Conservation (phyloP, 768 basidiomycete species). For the Boletus vinaceobasis region DNA sequence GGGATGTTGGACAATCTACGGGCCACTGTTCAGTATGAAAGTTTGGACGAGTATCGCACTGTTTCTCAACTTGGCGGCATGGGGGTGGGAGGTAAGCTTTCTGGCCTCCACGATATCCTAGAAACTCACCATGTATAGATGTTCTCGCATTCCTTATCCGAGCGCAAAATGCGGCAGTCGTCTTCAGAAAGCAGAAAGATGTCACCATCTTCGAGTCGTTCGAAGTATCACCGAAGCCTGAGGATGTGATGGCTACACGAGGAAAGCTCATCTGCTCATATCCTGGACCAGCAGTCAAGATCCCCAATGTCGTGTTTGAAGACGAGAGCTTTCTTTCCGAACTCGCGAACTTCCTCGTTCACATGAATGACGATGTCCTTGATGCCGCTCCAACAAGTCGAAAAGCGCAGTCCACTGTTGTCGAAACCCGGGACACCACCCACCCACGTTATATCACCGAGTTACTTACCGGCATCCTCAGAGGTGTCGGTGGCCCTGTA, state of each 20-base stretch:
- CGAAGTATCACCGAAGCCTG: constrained; percentile 39
- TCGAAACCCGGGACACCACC: constrained; percentile 39
- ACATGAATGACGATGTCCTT: neutral
- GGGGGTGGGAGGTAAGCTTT: constrained; percentile 15
- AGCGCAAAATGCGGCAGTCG: constrained; percentile 47
- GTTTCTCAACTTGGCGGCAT: constrained; percentile 19
- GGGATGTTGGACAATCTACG: constrained; percentile 31
- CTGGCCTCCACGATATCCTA: neutral
- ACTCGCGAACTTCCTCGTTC: constrained; percentile 36
- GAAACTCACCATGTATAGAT: constrained; percentile 26
- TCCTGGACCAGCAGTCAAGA: constrained; percentile 42
- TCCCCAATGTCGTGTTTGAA: constrained; percentile 30
- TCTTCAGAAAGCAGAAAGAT: constrained; percentile 33
- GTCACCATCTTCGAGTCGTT: constrained; percentile 43
- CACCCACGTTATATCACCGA: constrained; percentile 50
- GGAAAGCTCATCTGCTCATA: constrained; percentile 48
- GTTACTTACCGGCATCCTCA: constrained; percentile 45
- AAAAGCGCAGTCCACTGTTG: constrained; percentile 37
- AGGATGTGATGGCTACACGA: constrained; percentile 33
- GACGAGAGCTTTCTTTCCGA: constrained; percentile 32
- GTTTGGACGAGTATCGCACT: constrained; percentile 6
- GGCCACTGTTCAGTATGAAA: neutral
- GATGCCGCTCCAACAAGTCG: constrained; percentile 25
- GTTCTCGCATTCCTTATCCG: constrained; percentile 37
- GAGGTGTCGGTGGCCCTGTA: constrained; percentile 33